These are phyloP conservation scores for Aegilops umbellulata DNA, from an alignment of 176 grass and related monocot species.

Conservation along the genomic window DNA sequence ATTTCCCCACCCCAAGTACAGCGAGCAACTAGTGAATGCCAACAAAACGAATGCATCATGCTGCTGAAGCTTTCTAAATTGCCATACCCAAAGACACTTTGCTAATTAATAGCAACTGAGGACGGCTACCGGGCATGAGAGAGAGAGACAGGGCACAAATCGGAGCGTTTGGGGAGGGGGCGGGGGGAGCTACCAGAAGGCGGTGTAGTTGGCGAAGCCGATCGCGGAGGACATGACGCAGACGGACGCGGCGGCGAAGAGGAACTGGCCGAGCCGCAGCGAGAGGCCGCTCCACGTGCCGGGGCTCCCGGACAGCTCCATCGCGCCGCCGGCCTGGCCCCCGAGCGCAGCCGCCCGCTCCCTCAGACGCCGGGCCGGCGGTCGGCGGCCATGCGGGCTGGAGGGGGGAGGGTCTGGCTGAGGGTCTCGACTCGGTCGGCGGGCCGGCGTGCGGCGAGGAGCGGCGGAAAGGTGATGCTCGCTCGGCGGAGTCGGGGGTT, in stretches of 20 bases:
- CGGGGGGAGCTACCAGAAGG: conserved; percentile 61
- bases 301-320: conserved; percentile 66
- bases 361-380: conserved; percentile 23
- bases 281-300: conserved; percentile 77
- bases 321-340: conserved; percentile 37
- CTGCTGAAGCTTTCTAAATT: neutral
- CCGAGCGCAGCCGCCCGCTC: neutral
- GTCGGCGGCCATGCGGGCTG: neutral
- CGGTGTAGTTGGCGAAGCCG: conserved; percentile 91
- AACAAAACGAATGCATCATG: neutral
- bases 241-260: conserved; percentile 80
- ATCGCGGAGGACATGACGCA: conserved; percentile 69
- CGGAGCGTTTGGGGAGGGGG: neutral
- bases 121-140: neutral
- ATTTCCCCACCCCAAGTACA: neutral
- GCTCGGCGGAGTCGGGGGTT: neutral
- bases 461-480: conserved; percentile 25
- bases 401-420: neutral
- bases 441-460: conserved; percentile 9
- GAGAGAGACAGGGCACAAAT: neutral
- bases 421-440: conserved; percentile 10
- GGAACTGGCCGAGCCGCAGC: conserved; percentile 70
- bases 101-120: too few relatives aligned
- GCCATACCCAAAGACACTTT: neutral
- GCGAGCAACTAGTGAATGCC: neutral